Percentiles rank a stretch among this genome's conserved stretches.
Conservation (phyloP, 768 basidiomycete genomes). For the Collybia nuda region DNA sequence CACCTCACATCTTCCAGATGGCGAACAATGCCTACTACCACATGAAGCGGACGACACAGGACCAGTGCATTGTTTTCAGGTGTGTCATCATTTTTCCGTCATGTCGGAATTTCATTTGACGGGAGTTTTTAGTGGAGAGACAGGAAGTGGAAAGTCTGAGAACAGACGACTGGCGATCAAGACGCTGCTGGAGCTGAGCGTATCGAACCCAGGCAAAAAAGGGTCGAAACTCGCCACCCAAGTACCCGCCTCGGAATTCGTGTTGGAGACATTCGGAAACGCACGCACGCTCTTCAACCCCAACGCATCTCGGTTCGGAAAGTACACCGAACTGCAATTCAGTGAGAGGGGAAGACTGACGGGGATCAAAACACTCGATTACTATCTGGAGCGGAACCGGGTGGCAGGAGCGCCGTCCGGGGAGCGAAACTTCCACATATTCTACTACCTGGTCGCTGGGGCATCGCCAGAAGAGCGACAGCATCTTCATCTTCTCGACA, state of each 20-base stretch:
- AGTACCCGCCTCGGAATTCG: conserved; percentile 91
- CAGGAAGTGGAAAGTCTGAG: conserved; percentile 93
- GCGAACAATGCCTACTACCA: conserved; percentile 94
- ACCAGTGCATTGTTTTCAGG: conserved; percentile 88
- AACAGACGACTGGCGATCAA: conserved; percentile 89
- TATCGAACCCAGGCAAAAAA: conserved; percentile 89
- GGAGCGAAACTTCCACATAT: conserved; percentile 97
- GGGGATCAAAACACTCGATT: conserved; percentile 94
- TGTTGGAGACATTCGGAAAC: conserved; percentile 93
- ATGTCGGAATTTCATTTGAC: conserved; percentile 1
- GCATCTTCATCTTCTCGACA: conserved; percentile 82
- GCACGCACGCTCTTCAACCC: conserved; percentile 90
- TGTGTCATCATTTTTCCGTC: conserved; percentile 33
- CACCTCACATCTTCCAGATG: conserved; percentile 91
- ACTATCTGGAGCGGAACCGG: conserved; percentile 90
- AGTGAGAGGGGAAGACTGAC: conserved; percentile 85
- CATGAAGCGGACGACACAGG: conserved; percentile 91
- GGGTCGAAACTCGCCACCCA: conserved; percentile 85
- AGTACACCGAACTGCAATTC: conserved; percentile 98
- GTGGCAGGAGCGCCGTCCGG: conserved; percentile 87
- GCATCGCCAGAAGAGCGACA: conserved; percentile 86
- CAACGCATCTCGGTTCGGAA: conserved; percentile 95
- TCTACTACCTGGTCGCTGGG: conserved; percentile 94
- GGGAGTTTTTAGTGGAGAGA: conserved; percentile 71
- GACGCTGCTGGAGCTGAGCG: conserved; percentile 85